A percentile compares a stretch with the other conserved stretches of the same genome.
These are phyloP conservation scores for Salix suchowensis DNA, from an alignment of 345 rosid genomes.

Conservation along the genomic window DNA sequence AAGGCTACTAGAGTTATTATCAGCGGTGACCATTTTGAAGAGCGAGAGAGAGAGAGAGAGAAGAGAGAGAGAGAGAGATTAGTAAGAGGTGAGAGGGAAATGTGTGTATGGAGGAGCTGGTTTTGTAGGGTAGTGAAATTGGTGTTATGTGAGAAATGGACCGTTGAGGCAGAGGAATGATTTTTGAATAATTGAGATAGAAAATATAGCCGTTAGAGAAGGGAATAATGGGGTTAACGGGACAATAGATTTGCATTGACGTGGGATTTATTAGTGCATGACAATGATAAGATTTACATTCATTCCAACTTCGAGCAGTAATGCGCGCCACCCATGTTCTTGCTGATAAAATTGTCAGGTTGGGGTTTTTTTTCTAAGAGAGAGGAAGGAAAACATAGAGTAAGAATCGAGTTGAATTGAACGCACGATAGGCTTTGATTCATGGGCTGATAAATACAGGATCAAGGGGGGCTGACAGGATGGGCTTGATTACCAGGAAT, in stretches of 20 bases:
- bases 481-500: background rate
- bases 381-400: no score
- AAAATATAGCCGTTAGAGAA: slow-evolving; percentile 46
- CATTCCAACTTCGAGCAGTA: background rate
- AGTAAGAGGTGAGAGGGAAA: background rate
- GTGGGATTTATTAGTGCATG: background rate
- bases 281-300: background rate
- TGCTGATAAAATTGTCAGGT: background rate
- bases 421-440: no score
- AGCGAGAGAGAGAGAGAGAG: background rate
- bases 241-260: slow-evolving; percentile 12
- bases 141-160: slow-evolving; percentile 34
- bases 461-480: no score
- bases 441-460: no score
- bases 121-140: slow-evolving; percentile 17
- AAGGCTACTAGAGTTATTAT: background rate
- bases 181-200: slow-evolving; percentile 22
- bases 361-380: background rate
- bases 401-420: background rate
- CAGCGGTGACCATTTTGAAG: background rate
- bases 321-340: background rate
- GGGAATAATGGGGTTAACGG: slow-evolving; percentile 3
- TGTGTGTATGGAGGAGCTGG: background rate
- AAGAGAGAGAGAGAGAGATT: background rate
- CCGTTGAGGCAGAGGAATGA: slow-evolving; percentile 48